Percentiles rank a stretch among this genome's conserved stretches.
Evolutionary conservation across 2,329 filamentous ascomycete species (phyloP).

Genomic region (Botryotinia globosa): DNA sequence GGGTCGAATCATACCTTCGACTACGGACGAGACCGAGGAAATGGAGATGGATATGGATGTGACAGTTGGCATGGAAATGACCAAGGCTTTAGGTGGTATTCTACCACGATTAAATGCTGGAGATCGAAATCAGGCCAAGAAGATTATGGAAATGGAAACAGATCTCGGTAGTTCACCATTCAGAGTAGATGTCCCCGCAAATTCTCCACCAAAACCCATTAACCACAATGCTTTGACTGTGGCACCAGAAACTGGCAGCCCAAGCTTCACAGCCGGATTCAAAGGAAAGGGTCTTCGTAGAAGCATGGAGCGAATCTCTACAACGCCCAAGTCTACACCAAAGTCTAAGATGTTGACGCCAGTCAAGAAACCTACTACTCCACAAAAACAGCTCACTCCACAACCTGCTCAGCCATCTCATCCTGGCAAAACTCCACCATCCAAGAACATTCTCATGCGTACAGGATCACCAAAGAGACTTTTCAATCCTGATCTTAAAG

Average conservation of each 20-base stretch:
- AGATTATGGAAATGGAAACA: constrained; percentile 58
- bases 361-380: constrained; percentile 40
- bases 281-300: constrained; percentile 49
- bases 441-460: constrained; percentile 46
- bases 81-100: constrained; percentile 55
- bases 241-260: constrained; percentile 52
- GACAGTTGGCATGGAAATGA: constrained; percentile 61
- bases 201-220: constrained; percentile 41
- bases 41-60: constrained; percentile 42
- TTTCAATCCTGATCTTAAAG: constrained; percentile 43
- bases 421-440: constrained; percentile 50
- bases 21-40: constrained; percentile 45
- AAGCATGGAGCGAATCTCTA: constrained; percentile 46
- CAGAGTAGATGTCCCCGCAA: constrained; percentile 34
- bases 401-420: constrained; percentile 45
- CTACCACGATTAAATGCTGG: constrained; percentile 43
- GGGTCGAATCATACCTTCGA: constrained; percentile 44
- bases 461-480: constrained; percentile 50
- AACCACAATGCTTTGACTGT: constrained; percentile 40
- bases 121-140: constrained; percentile 50
- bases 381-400: constrained; percentile 45
- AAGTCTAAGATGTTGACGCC: constrained; percentile 33
- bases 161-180: constrained; percentile 49
- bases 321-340: constrained; percentile 38
- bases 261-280: constrained; percentile 51